Evolutionary conservation across 2,329 filamentous ascomycete species (phyloP).

Genomic region (Arachnopeziza araneosa): DNA sequence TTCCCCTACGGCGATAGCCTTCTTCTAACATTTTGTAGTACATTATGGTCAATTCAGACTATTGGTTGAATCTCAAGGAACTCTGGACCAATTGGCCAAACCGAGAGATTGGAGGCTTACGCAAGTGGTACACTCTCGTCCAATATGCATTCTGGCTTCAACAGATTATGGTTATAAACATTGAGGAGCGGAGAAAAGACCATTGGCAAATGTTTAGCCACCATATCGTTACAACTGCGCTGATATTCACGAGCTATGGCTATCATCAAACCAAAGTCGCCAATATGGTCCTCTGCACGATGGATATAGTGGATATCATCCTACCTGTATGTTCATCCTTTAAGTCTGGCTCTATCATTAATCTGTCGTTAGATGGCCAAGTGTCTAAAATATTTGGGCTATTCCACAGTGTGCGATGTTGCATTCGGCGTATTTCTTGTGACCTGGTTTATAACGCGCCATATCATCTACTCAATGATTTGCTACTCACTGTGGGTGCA

Average conservation of each 20-base stretch:
- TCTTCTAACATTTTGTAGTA: slow-evolving; percentile 49
- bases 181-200: slow-evolving; percentile 91
- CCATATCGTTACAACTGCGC: slow-evolving; percentile 79
- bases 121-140: slow-evolving; percentile 85
- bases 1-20: not conserved
- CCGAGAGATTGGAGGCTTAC: slow-evolving; percentile 64
- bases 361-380: slow-evolving; percentile 64
- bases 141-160: slow-evolving; percentile 93
- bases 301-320: slow-evolving; percentile 89
- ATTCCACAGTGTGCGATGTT: slow-evolving; percentile 69
- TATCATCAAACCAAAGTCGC: slow-evolving; percentile 85
- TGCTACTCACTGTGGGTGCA: slow-evolving; percentile 78
- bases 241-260: slow-evolving; percentile 77
- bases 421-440: slow-evolving; percentile 82
- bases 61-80: slow-evolving; percentile 69
- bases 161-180: slow-evolving; percentile 88
- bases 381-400: slow-evolving; percentile 84
- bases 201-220: slow-evolving; percentile 95
- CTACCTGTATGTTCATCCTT: slow-evolving; percentile 61
- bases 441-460: slow-evolving; percentile 77
- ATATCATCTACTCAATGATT: slow-evolving; percentile 71
- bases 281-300: slow-evolving; percentile 81
- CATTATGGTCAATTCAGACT: slow-evolving; percentile 70
- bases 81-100: slow-evolving; percentile 84
- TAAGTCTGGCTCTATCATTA: not conserved